Base-by-base conservation (phyloP, 1,284 basidiomycete species). In the Cystobasidium slooffiae region DNA sequence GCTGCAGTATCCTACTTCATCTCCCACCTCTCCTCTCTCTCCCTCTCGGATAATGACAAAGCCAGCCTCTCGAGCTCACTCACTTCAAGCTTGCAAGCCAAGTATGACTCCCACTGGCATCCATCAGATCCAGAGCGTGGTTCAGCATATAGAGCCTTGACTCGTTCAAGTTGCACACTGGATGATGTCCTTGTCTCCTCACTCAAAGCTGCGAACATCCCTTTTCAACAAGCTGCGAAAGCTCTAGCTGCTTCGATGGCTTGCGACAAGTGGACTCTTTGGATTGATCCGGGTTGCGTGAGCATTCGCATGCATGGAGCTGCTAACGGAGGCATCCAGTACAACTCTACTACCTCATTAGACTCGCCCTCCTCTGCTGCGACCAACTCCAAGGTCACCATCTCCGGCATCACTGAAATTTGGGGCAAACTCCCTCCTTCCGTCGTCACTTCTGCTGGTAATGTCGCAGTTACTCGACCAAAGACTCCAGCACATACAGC, bases 231-330 rank as follows among this genome's bases (percentile, higher is more conserved):
- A 58, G 24, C 20, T 75, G 43, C 65, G 49, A 24, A 76, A 7
- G 43, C 63, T 1, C 52, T 65, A 4, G 52, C 53, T 0, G 52
- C 14, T 46, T 63, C 51, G n/a, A 49, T 31, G 49, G 77, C 59
- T 63, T 77, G 37, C 74, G 74, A 76, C n/a, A 72, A 76, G 12
- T 80, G 78, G 79, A 80, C 79, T 16, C 61, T 80, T 56, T 80
- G 79, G 79, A 77, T 80, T 58, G 79, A 80, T 66, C 79, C 79
- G 0, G 79, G 79, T 47, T 79, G 78, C 77, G 79, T 80, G 47
- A 68, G 74, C 53, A 75, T 78, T 12, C 66, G 79, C 6, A 58
- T 79, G 53, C 77, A 78, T 46, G 68, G 61, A 6, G 31, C 31
- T 31, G 31, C 31, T 31, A 31, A 31, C 5, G 68, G 68, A 51